A percentile compares a stretch with the other conserved stretches of the same genome.
phyloP scores from a whole-genome alignment of 768 basidiomycete species.

The Pisolithus tinctorius region DNA sequence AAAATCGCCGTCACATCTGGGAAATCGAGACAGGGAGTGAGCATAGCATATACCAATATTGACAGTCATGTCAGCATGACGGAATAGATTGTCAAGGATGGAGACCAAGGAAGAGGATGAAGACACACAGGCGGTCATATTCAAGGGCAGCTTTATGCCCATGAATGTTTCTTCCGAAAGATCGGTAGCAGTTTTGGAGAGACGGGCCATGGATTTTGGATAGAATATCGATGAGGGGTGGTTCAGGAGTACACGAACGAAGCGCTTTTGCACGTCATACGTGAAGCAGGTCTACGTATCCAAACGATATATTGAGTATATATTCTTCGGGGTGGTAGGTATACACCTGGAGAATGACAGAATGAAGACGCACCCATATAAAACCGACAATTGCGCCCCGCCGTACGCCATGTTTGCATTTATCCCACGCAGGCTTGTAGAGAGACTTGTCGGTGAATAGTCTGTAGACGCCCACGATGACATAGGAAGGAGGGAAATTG shows the following conservation, averaged over 20 bases:
- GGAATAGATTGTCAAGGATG: neutral
- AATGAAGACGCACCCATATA: slow-evolving; percentile 49
- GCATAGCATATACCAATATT: neutral
- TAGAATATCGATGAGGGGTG: slow-evolving; percentile 24
- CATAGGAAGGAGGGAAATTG: slow-evolving; percentile 76
- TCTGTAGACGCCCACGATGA: slow-evolving; percentile 78
- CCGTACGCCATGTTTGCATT: slow-evolving; percentile 70
- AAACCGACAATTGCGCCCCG: slow-evolving; percentile 65
- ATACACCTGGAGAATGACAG: neutral
- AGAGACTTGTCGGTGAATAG: slow-evolving; percentile 67
- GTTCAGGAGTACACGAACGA: slow-evolving; percentile 39
- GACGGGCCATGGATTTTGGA: slow-evolving; percentile 18
- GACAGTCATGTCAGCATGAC: neutral
- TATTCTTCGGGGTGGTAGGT: neutral
- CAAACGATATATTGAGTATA: neutral
- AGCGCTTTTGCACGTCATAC: slow-evolving; percentile 63
- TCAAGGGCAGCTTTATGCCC: slow-evolving; percentile 61
- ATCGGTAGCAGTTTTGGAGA: slow-evolving; percentile 22
- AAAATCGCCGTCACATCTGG: slow-evolving; percentile 72
- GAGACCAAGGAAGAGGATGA: neutral
- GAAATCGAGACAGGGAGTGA: neutral
- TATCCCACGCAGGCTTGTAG: slow-evolving; percentile 74
- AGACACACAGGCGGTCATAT: slow-evolving; percentile 58
- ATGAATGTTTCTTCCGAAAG: slow-evolving; percentile 48
- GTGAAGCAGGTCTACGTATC: slow-evolving; percentile 50